Evolutionary conservation across 2,329 filamentous ascomycete genomes (phyloP).

Genomic region (Aureobasidium sp.): DNA sequence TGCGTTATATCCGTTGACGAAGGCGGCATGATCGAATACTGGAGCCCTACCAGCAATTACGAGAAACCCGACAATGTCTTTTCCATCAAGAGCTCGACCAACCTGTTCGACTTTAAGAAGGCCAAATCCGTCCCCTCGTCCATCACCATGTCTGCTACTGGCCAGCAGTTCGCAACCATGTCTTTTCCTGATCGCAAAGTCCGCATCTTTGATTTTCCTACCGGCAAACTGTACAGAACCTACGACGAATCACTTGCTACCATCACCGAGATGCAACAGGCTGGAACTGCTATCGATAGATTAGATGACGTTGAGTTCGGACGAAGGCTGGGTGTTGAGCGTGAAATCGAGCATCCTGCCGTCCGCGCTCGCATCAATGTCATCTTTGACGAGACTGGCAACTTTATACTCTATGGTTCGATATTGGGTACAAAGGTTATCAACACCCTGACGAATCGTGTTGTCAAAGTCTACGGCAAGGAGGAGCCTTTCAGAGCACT

Average conservation of each 20-base stretch:
- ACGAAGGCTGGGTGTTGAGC: conserved; percentile 73
- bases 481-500: conserved; percentile 82
- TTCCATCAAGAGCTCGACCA: conserved; percentile 85
- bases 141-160: conserved; percentile 76
- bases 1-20: conserved; percentile 88
- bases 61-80: conserved; percentile 92
- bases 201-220: conserved; percentile 83
- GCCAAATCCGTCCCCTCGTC: conserved; percentile 74
- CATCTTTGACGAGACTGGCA: conserved; percentile 88
- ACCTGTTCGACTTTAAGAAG: conserved; percentile 95
- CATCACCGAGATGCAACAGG: conserved; percentile 89
- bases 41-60: conserved; percentile 70
- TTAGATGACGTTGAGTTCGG: conserved; percentile 90
- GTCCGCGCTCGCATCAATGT: conserved; percentile 69
- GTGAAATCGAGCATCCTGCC: conserved; percentile 66
- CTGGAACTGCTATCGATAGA: conserved; percentile 71
- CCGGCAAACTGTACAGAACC: conserved; percentile 78
- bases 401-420: conserved; percentile 92
- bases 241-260: conserved; percentile 92
- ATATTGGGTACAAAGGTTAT: conserved; percentile 89
- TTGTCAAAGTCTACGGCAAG: conserved; percentile 81
- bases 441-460: conserved; percentile 88
- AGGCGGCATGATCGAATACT: conserved; percentile 93
- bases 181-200: conserved; percentile 92
- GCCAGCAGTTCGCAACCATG: conserved; percentile 76